Evolutionary conservation across 352 stramenopile species (phyloP).

Genomic region (Phytopythium mirpurense): DNA sequence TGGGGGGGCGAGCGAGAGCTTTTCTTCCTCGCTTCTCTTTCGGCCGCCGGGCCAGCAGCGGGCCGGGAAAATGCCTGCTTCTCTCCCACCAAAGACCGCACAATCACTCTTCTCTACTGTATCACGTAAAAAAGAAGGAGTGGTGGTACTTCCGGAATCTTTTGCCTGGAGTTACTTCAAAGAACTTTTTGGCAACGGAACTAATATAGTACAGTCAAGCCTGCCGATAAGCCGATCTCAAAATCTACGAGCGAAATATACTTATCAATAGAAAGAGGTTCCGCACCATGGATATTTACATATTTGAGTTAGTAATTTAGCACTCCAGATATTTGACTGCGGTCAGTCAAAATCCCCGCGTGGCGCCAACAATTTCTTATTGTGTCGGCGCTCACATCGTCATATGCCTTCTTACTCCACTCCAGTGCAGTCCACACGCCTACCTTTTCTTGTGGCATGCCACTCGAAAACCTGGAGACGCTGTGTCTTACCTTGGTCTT

Average conservation of each 20-base stretch:
- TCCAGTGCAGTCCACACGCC: background rate
- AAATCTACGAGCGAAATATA: background rate
- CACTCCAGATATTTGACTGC: background rate
- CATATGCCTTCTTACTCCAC: background rate
- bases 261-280: background rate
- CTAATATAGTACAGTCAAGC: constrained; percentile 2
- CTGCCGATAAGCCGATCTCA: constrained; percentile 1
- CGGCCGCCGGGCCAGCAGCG: too few relatives aligned
- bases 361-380: constrained; percentile 1
- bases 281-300: background rate
- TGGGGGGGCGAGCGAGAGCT: too few relatives aligned
- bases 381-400: background rate
- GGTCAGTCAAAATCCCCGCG: constrained; percentile 1
- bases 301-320: background rate
- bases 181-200: too few relatives aligned
- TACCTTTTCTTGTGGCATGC: background rate
- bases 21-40: too few relatives aligned
- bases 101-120: too few relatives aligned
- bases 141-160: too few relatives aligned
- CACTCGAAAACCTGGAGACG: background rate
- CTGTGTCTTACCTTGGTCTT: background rate
- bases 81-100: too few relatives aligned
- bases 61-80: too few relatives aligned
- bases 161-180: too few relatives aligned
- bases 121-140: too few relatives aligned